Conservation (phyloP, 2,329 filamentous ascomycete species). For the Alternaria consortialis region DNA sequence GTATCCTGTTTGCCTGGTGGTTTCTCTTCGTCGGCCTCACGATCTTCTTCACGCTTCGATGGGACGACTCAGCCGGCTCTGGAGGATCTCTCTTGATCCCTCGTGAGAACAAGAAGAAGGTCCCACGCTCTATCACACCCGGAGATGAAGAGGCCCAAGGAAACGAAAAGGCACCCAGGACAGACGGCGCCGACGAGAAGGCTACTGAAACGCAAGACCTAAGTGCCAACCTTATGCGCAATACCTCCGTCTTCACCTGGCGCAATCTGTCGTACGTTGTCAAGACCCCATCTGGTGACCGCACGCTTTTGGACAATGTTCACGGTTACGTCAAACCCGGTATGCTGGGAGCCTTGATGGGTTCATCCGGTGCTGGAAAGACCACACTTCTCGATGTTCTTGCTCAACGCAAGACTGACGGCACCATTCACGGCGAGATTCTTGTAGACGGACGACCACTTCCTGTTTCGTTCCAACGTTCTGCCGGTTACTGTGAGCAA, state of each 20-base stretch:
- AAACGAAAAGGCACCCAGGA: conserved; percentile 21
- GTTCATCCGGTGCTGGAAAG: conserved; percentile 46
- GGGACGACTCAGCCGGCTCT: conserved; percentile 63
- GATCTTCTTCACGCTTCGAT: conserved; percentile 65
- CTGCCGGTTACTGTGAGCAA: conserved; percentile 47
- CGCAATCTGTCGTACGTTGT: conserved; percentile 66
- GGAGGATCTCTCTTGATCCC: conserved; percentile 68
- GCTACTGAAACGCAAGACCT: not conserved
- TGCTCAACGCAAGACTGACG: conserved; percentile 40
- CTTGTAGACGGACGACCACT: conserved; percentile 42
- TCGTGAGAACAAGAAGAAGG: conserved; percentile 49
- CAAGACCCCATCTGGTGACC: conserved; percentile 50
- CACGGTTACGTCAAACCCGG: conserved; percentile 64
- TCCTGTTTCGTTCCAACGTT: conserved; percentile 41
- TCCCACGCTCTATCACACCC: conserved; percentile 23
- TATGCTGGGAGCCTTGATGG: conserved; percentile 55
- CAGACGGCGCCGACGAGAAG: conserved; percentile 43
- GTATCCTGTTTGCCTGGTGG: conserved; percentile 57
- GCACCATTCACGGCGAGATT: conserved; percentile 39
- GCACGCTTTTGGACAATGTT: conserved; percentile 61
- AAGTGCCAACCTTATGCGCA: conserved; percentile 59
- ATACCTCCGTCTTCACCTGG: conserved; percentile 76
- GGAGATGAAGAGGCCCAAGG: conserved; percentile 62
- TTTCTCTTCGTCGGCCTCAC: conserved; percentile 62
- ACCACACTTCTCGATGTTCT: conserved; percentile 47